Base-by-base conservation (phyloP, 148 eudicot genomes). In the Silene latifolia region DNA sequence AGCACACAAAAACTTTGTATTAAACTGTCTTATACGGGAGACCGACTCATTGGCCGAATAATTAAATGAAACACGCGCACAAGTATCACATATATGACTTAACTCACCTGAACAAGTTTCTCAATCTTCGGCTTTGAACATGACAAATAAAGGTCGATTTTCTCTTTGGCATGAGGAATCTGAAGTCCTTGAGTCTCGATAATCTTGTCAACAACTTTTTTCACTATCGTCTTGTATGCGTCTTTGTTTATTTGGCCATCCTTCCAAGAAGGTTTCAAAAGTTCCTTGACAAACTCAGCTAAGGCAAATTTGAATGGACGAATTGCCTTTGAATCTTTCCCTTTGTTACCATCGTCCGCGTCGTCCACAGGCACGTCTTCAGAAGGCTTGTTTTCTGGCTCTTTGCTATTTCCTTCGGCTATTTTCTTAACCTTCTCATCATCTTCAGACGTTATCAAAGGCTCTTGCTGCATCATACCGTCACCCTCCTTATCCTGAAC, bases 131-230 rank as follows among this genome's bases (percentile, higher is more conserved):
- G 85, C 84, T 87, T 91, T 7, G 89, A 86, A 72, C 35, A 76
- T 17, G 93, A 80, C 61, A 94, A 74, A 70, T 91, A 94, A 44
- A 85, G 86, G 69, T 94, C 96, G 25, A 94, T 84, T 71, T 90
- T 89, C 21, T 92, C 93, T 83, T 87, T 92, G 2, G 90, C 81
- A 75, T 82, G 87, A 53, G 98, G 98, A 64, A 91, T 72, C 70
- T 91, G 89, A 32, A 77, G 80, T 24, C 80, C 90, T 70, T 85
- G 91, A 69, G 93, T 78, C 72, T 84, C 82, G 4, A 85, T 83
- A 71, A 94, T 90, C 79, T 94, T 94, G 68, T 91, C 97, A 51
- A 94, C 97, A 57, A 86, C 97, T 73, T 91, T 94, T 79, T 88
- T 91, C 76, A 91, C 98, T 61, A 94, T 84, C 4, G 83, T 78